Evolutionary conservation across 2,329 filamentous ascomycete genomes (phyloP).

Genomic region (Nigrospora sphaerica): DNA sequence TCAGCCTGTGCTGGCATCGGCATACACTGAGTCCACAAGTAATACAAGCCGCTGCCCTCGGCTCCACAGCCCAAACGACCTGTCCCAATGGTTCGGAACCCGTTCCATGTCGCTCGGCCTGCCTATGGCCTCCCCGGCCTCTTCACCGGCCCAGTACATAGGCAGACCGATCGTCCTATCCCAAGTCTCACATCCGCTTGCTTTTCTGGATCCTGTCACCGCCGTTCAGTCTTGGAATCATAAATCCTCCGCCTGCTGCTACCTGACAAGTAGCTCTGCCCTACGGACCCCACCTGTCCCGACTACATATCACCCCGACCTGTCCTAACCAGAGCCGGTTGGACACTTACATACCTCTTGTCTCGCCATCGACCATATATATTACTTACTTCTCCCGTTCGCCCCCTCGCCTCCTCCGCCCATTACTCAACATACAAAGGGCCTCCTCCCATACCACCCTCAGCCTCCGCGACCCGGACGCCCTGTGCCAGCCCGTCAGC

Average conservation of each 20-base stretch:
- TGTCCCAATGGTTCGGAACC: constrained; percentile 1
- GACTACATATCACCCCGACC: too few species aligned
- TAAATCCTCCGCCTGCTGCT: constrained; percentile 1
- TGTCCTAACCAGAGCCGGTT: too few species aligned
- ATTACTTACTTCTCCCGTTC: too few species aligned
- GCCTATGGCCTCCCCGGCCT: background rate
- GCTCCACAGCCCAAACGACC: background rate
- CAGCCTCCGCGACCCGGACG: too few species aligned
- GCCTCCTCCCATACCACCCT: too few species aligned
- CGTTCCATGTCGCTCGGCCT: background rate
- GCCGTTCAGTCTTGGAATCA: constrained; percentile 1
- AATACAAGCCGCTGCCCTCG: constrained; percentile 1
- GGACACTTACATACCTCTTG: too few species aligned
- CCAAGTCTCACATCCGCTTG: constrained; percentile 3
- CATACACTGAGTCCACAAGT: constrained; percentile 1
- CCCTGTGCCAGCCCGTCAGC: too few species aligned
- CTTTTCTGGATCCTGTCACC: constrained; percentile 4
- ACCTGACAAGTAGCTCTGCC: background rate
- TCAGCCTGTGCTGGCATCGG: constrained; percentile 1
- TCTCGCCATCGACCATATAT: too few species aligned
- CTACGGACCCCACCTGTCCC: constrained; percentile 1
- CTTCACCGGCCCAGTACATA: constrained; percentile 1
- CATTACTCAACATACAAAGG: too few species aligned
- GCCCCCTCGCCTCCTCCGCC: too few species aligned
- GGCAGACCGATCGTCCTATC: background rate